Base-by-base conservation (phyloP, 768 basidiomycete genomes). In the Nevesoporus exiguus region DNA sequence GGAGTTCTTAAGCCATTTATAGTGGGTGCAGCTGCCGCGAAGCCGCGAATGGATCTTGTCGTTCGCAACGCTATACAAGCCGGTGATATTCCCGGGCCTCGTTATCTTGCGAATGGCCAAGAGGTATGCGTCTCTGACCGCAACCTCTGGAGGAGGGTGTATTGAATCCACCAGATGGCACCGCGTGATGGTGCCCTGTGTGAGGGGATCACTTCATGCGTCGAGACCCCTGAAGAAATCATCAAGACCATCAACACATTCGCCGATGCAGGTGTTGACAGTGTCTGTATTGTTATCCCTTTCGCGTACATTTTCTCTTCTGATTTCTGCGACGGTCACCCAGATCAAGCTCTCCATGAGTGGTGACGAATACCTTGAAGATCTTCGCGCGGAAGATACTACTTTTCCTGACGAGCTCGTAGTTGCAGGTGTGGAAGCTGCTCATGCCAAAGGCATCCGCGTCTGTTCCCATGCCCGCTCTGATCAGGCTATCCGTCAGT, bases 381-480 rank as follows among this genome's bases (percentile, higher is more conserved):
- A 60, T 19, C 65, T 73, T 39, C 69, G 71, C 1, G 70, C 73
- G 5, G 72, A 73, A 50, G 63, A 65, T 37, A 72, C 56, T 10
- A 74, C 73, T 9, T 73, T 74, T 51, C 37, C 67, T 0, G 73
- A 73, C 25, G 60, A 67, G 44, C 57, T 70, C 5, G 71, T 71
- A 1, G 70, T 66, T 17, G 65, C 71, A n/a, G 71, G 65, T 19
- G 64, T 71, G 3, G 69, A 73, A 61, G 66, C 63, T 8, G 72
- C 72, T 17, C 72, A 73, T 49, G 60, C 66, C 21, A 62, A 46
- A 31, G 73, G 73, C 8, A 67, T 74, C 15, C 73, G 73, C 39
- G 71, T 70, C 24, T 73, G 73, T 40, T 69, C 72, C 10, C 72
- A 73, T 54, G 71, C 71, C 5, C 68, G 73, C 30, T 71, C 73